Percentiles rank a stretch among this genome's conserved stretches.
These are phyloP conservation scores for Diplodia scrobiculata DNA, from an alignment of 2,329 filamentous ascomycete genomes.

Conservation along the genomic window DNA sequence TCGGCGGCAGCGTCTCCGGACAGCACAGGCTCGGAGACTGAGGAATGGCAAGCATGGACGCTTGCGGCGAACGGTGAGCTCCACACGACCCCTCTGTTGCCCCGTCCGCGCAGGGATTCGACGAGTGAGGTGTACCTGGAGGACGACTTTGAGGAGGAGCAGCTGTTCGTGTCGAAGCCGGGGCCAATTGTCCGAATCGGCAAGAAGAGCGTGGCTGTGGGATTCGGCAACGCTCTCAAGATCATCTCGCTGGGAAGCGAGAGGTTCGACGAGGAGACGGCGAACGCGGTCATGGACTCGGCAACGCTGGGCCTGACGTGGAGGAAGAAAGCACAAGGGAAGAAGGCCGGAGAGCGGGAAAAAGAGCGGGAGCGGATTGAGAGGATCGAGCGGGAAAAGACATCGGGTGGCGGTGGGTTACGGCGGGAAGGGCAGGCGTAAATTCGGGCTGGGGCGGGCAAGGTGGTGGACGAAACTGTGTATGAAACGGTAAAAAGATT, in stretches of 20 bases:
- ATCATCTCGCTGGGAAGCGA: constrained; percentile 68
- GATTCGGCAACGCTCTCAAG: constrained; percentile 72
- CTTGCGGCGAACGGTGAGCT: constrained; percentile 53
- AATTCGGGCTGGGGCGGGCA: neutral
- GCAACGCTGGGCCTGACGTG: constrained; percentile 21
- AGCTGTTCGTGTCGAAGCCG: constrained; percentile 65
- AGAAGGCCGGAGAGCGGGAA: constrained; percentile 20
- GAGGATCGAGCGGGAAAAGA: constrained; percentile 8
- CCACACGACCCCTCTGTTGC: constrained; percentile 44
- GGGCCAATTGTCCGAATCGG: constrained; percentile 68
- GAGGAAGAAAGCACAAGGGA: constrained; percentile 25
- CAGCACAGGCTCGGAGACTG: constrained; percentile 34
- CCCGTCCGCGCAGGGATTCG: constrained; percentile 21
- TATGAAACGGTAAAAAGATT: constrained; percentile 2
- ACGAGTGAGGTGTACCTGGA: constrained; percentile 39
- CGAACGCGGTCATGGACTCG: constrained; percentile 13
- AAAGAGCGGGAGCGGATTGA: constrained; percentile 11
- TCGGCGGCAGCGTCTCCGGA: neutral
- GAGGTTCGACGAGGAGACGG: constrained; percentile 55
- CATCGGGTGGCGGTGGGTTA: constrained; percentile 22
- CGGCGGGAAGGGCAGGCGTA: constrained; percentile 1
- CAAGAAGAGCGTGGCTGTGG: constrained; percentile 66
- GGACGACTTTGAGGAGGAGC: constrained; percentile 51
- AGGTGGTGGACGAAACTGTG: neutral
- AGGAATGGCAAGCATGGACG: constrained; percentile 59